Percentiles rank a stretch among this genome's conserved stretches.
Evolutionary conservation across 331 rosid genomes (phyloP).

Genomic region (Telfairia occidentalis): DNA sequence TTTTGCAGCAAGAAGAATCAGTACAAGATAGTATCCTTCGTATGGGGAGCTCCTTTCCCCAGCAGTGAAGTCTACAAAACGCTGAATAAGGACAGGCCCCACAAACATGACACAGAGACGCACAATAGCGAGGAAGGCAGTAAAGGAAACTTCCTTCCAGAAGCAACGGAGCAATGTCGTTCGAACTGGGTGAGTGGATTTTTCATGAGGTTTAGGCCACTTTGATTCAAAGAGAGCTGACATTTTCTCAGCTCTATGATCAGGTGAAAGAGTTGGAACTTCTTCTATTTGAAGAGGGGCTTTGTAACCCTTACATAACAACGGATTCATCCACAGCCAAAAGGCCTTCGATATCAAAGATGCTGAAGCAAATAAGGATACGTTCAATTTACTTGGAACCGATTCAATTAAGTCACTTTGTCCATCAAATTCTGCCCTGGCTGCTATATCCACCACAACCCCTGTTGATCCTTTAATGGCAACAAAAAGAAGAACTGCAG

Average conservation of each 20-base stretch:
- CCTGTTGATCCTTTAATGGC: conserved; percentile 61
- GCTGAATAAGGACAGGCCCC: conserved; percentile 63
- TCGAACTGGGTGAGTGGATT: conserved; percentile 54
- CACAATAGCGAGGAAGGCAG: conserved; percentile 62
- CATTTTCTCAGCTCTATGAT: conserved; percentile 69
- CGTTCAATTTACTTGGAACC: conserved; percentile 21
- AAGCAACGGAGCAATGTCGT: conserved; percentile 61
- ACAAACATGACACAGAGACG: conserved; percentile 58
- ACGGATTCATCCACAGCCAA: conserved; percentile 86
- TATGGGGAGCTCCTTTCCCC: conserved; percentile 50
- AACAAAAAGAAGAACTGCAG: conserved; percentile 36
- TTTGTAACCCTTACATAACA: conserved; percentile 56
- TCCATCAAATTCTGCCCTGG: conserved; percentile 11
- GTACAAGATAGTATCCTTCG: conserved; percentile 76
- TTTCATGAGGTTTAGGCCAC: conserved; percentile 72
- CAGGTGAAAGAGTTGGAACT: conserved; percentile 52
- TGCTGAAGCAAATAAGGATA: conserved; percentile 69
- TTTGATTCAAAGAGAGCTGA: conserved; percentile 43
- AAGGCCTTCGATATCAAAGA: conserved; percentile 51
- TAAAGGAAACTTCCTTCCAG: conserved; percentile 54
- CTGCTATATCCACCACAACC: conserved; percentile 25
- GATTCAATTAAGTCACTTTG: conserved; percentile 23
- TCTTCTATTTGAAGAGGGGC: conserved; percentile 49
- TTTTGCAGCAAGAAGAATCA: conserved; percentile 53
- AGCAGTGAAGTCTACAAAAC: conserved; percentile 59